These are phyloP conservation scores for Ganoderma meredithae DNA, from an alignment of 1,284 basidiomycete genomes.

Conservation along the genomic window DNA sequence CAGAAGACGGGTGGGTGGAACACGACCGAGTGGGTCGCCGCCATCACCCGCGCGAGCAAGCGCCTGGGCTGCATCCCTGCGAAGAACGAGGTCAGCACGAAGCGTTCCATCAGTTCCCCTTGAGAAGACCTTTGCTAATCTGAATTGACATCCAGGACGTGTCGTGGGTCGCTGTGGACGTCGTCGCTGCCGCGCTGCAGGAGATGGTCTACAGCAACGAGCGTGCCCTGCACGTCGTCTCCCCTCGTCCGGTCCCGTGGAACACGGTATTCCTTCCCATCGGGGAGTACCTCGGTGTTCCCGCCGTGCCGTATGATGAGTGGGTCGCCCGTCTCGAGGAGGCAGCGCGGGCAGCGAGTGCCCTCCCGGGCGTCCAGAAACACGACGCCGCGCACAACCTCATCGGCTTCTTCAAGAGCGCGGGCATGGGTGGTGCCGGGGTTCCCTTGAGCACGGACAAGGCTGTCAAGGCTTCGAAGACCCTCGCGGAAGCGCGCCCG, in stretches of 20 bases:
- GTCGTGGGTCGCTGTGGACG: slow-evolving; percentile 35
- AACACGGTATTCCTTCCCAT: slow-evolving; percentile 30
- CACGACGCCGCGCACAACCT: slow-evolving; percentile 32
- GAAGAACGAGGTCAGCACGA: slow-evolving; percentile 22
- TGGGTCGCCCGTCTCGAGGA: slow-evolving; percentile 34
- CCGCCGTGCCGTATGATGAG: slow-evolving; percentile 36
- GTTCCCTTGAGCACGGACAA: slow-evolving; percentile 29
- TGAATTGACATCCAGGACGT: slow-evolving; percentile 13
- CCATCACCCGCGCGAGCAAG: slow-evolving; percentile 26
- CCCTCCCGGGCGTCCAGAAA: slow-evolving; percentile 14
- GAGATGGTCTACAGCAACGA: slow-evolving; percentile 31
- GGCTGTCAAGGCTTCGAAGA: slow-evolving; percentile 26
- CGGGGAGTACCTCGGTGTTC: slow-evolving; percentile 31
- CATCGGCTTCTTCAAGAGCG: slow-evolving; percentile 30
- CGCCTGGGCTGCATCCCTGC: slow-evolving; percentile 25
- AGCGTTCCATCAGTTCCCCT: background rate
- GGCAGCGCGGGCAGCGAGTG: slow-evolving; percentile 21
- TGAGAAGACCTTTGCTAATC: background rate
- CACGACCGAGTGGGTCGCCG: slow-evolving; percentile 33
- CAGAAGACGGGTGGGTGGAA: slow-evolving; percentile 29
- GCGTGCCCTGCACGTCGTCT: slow-evolving; percentile 29
- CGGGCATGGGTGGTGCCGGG: slow-evolving; percentile 27
- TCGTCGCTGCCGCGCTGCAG: slow-evolving; percentile 34
- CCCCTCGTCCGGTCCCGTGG: slow-evolving; percentile 39
- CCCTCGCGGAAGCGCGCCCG: slow-evolving; percentile 22